phyloP scores from a whole-genome alignment of 345 rosid species.

The Orychophragmus violaceus region DNA sequence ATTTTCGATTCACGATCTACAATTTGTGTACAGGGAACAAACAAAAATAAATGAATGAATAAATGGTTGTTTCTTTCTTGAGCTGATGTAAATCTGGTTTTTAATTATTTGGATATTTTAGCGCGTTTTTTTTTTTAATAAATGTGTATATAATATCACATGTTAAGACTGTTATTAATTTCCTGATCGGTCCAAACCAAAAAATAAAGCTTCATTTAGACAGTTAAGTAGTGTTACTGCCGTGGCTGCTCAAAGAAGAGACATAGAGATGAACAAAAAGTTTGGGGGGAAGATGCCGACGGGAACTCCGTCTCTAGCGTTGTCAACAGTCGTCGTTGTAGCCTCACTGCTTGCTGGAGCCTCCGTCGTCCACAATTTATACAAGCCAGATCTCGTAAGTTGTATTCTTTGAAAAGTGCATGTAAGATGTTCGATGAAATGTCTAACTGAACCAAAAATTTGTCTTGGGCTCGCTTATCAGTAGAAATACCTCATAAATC shows the following conservation, averaged over 20 bases:
- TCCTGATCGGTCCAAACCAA: not conserved
- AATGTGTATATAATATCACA: no score
- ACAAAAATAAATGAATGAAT: not conserved
- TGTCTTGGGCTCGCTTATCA: no score
- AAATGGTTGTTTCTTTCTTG: not conserved
- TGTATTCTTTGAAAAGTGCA: not conserved
- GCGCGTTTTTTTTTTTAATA: no score
- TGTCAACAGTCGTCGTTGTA: slow-evolving; percentile 53
- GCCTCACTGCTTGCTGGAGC: slow-evolving; percentile 71
- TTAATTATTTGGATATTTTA: no score
- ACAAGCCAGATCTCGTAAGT: slow-evolving; percentile 58
- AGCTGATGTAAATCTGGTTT: not conserved
- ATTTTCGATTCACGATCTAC: not conserved
- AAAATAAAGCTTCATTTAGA: not conserved
- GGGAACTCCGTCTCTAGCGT: slow-evolving; percentile 65
- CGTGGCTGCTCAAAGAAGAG: not conserved
- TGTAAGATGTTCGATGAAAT: slow-evolving; percentile 43
- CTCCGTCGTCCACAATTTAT: slow-evolving; percentile 61
- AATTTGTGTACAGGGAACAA: not conserved
- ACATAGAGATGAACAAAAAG: slow-evolving; percentile 38
- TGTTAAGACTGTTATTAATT: not conserved
- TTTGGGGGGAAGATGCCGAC: slow-evolving; percentile 51
- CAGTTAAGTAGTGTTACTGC: no score
- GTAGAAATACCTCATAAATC: no score
- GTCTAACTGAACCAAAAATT: no score